phyloP scores from a whole-genome alignment of 1,139 yeast genomes.

The Debaryomycetaceae sp. region DNA sequence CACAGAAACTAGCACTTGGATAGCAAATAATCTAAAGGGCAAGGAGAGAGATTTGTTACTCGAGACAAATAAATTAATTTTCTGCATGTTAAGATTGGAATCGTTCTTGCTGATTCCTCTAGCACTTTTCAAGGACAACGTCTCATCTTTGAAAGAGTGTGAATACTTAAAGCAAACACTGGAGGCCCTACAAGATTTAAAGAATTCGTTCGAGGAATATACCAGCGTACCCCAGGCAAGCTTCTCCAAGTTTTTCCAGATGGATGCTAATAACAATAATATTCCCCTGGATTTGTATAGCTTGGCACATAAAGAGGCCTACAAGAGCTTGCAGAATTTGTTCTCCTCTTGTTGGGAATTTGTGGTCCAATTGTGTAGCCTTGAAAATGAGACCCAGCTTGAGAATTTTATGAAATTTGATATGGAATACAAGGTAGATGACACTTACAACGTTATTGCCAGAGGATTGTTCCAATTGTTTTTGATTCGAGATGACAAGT shows the following conservation, averaged over 20 bases:
- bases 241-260: conserved; percentile 49
- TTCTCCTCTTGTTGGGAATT: conserved; percentile 28
- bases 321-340: conserved; percentile 31
- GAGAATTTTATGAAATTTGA: conserved; percentile 32
- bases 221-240: conserved; percentile 25
- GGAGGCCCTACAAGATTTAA: conserved; percentile 9
- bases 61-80: conserved; percentile 26
- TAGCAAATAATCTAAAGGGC: conserved; percentile 8
- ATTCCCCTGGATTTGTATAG: conserved; percentile 48
- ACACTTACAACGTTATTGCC: conserved; percentile 47
- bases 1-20: conserved; percentile 18
- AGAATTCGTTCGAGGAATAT: background rate
- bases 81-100: conserved; percentile 26
- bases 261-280: conserved; percentile 52
- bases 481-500: conserved; percentile 56
- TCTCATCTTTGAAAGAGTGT: conserved; percentile 3
- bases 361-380: conserved; percentile 17
- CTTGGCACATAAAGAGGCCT: conserved; percentile 20
- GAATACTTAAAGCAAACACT: conserved; percentile 16
- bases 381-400: conserved; percentile 31
- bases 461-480: conserved; percentile 62
- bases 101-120: conserved; percentile 19
- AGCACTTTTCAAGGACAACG: conserved; percentile 14
- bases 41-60: conserved; percentile 12
- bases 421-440: conserved; percentile 22